Conservation (phyloP, 139 green algal species). For the Tetradesmus obliquus region DNA sequence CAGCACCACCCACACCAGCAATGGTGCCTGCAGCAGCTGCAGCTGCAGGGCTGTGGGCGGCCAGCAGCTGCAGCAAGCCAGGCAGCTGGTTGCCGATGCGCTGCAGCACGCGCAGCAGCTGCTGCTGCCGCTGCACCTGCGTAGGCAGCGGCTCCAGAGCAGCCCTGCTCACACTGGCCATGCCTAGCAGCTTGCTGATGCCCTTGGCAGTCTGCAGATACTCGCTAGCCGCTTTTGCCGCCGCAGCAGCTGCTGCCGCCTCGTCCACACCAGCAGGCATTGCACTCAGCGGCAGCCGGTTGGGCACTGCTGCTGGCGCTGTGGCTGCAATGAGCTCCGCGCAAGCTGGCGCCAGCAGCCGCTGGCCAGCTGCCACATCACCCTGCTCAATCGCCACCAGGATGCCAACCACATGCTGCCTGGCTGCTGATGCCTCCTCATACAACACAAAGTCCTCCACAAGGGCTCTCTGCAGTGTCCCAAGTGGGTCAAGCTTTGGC, state of each 20-base stretch:
- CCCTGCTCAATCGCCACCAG: slow-evolving; percentile 39
- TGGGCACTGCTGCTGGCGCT: slow-evolving; percentile 20
- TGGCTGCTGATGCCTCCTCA: slow-evolving; percentile 39
- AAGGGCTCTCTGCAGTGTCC: slow-evolving; percentile 27
- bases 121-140: slow-evolving; percentile 1
- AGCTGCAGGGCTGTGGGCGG: not conserved
- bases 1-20: not conserved
- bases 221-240: not conserved
- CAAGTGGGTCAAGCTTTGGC: not conserved
- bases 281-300: not conserved
- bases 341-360: slow-evolving; percentile 25
- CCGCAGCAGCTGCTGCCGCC: not conserved
- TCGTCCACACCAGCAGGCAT: not conserved
- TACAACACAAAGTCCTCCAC: slow-evolving; percentile 51
- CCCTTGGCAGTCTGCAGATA: not conserved
- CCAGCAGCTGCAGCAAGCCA: not conserved
- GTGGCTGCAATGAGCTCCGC: slow-evolving; percentile 38
- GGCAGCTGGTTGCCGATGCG: not conserved
- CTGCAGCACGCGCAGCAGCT: slow-evolving; percentile 20
- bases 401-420: slow-evolving; percentile 47
- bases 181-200: slow-evolving; percentile 30
- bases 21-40: not conserved
- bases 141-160: not conserved
- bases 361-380: slow-evolving; percentile 20
- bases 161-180: slow-evolving; percentile 29